These are phyloP conservation scores for Botryotinia convoluta DNA, from an alignment of 2,329 filamentous ascomycete species.

Conservation along the genomic window DNA sequence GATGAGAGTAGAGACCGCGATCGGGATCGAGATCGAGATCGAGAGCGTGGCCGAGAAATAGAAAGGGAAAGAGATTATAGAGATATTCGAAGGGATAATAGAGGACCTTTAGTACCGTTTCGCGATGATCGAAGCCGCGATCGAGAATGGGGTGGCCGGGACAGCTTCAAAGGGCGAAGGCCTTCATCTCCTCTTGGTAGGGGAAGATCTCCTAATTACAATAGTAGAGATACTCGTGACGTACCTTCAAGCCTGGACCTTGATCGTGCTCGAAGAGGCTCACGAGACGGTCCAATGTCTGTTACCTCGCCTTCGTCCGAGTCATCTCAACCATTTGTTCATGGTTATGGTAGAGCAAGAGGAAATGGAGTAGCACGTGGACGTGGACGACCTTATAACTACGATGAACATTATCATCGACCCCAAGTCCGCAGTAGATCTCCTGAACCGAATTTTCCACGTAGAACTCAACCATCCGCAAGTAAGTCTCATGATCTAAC, in stretches of 20 bases:
- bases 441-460: constrained; percentile 33
- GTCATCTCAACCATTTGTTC: constrained; percentile 42
- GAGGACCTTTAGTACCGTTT: constrained; percentile 15
- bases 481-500: constrained; percentile 27
- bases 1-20: constrained; percentile 58
- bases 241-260: constrained; percentile 62
- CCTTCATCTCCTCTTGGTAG: constrained; percentile 61
- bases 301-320: constrained; percentile 71
- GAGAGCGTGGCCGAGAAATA: constrained; percentile 53
- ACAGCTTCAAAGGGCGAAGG: constrained; percentile 53
- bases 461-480: constrained; percentile 46
- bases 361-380: constrained; percentile 48
- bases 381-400: constrained; percentile 46
- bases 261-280: constrained; percentile 64
- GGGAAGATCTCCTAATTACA: constrained; percentile 65
- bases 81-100: constrained; percentile 36
- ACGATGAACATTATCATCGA: constrained; percentile 55
- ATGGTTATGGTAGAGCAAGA: constrained; percentile 51
- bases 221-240: constrained; percentile 49
- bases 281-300: constrained; percentile 70
- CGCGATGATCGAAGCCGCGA: constrained; percentile 25
- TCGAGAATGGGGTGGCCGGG: constrained; percentile 28
- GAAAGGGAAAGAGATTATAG: constrained; percentile 48
- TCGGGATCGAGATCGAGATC: constrained; percentile 61
- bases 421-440: constrained; percentile 36